Evolutionary conservation across 805 yeast genomes (phyloP).

Genomic region (Starmerella apis): DNA sequence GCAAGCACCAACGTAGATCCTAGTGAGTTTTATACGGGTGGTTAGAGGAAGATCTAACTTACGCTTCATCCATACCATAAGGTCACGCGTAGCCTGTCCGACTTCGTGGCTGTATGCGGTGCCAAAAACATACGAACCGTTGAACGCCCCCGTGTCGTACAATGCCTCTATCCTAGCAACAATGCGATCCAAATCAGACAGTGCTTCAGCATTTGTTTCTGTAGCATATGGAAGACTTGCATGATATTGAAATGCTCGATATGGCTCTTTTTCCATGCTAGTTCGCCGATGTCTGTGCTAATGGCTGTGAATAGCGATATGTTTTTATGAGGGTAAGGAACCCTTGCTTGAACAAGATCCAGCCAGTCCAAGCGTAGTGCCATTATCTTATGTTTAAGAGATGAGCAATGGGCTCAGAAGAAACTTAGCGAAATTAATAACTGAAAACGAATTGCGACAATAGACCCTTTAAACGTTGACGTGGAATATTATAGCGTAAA

Average conservation of each 20-base stretch:
- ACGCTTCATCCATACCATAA: slow-evolving; percentile 65
- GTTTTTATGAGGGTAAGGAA: too few species aligned
- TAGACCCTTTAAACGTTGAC: too few species aligned
- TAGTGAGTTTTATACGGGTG: slow-evolving; percentile 50
- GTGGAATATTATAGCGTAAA: too few species aligned
- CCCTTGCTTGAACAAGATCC: not conserved
- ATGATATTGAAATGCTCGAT: slow-evolving; percentile 35
- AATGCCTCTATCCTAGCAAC: slow-evolving; percentile 71
- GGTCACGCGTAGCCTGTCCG: slow-evolving; percentile 78
- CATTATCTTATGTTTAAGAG: too few species aligned
- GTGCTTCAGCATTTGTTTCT: slow-evolving; percentile 58
- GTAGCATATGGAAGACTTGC: slow-evolving; percentile 60
- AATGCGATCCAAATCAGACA: slow-evolving; percentile 67
- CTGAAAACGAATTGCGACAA: too few species aligned
- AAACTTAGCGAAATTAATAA: too few species aligned
- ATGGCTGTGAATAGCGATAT: too few species aligned
- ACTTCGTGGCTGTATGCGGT: slow-evolving; percentile 53
- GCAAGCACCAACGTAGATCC: slow-evolving; percentile 60
- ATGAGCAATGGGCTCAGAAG: too few species aligned
- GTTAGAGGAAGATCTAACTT: slow-evolving; percentile 68
- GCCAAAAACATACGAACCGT: slow-evolving; percentile 49
- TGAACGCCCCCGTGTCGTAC: slow-evolving; percentile 56
- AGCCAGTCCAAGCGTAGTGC: not conserved
- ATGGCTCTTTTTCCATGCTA: slow-evolving; percentile 24
- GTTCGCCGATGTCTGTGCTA: not conserved